A percentile compares a stretch with the other conserved stretches of the same genome.
Conservation (phyloP, 495 filamentous ascomycete species). For the Xylaria acuta region DNA sequence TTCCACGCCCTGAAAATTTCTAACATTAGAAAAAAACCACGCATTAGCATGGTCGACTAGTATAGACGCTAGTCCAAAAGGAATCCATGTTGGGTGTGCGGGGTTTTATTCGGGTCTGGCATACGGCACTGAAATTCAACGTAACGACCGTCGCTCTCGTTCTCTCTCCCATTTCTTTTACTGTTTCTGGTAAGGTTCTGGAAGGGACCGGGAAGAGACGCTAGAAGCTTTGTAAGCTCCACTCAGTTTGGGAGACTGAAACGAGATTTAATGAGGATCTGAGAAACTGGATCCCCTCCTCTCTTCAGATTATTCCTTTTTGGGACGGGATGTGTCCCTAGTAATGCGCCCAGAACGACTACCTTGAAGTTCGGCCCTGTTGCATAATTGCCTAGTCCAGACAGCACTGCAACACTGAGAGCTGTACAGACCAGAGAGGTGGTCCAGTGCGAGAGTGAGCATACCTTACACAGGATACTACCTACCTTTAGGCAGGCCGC, state of each 20-base stretch:
- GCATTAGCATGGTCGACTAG: slow-evolving; percentile 17
- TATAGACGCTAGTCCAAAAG: background rate
- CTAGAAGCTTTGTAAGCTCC: slow-evolving; percentile 17
- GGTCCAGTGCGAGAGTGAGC: background rate
- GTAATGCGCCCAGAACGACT: background rate
- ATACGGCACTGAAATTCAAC: background rate
- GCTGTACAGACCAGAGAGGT: background rate
- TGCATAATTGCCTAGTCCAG: background rate
- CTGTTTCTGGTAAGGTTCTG: slow-evolving; percentile 21
- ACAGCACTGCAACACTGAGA: background rate
- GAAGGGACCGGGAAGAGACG: slow-evolving; percentile 6
- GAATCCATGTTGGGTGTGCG: slow-evolving; percentile 1
- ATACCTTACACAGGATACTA: background rate
- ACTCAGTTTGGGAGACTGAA: slow-evolving; percentile 16
- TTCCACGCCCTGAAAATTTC: slow-evolving; percentile 10
- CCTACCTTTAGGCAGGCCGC: background rate
- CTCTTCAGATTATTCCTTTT: slow-evolving; percentile 6
- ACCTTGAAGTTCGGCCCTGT: background rate
- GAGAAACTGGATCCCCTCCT: slow-evolving; percentile 16
- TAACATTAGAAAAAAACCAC: slow-evolving; percentile 30
- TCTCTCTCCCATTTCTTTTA: background rate
- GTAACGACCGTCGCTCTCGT: background rate
- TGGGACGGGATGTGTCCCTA: slow-evolving; percentile 8
- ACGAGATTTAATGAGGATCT: slow-evolving; percentile 21
- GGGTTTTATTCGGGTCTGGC: slow-evolving; percentile 12